A percentile compares a stretch with the other conserved stretches of the same genome.
phyloP scores from a whole-genome alignment of 179 eudicot species.

The Heliamphora pulchella region DNA sequence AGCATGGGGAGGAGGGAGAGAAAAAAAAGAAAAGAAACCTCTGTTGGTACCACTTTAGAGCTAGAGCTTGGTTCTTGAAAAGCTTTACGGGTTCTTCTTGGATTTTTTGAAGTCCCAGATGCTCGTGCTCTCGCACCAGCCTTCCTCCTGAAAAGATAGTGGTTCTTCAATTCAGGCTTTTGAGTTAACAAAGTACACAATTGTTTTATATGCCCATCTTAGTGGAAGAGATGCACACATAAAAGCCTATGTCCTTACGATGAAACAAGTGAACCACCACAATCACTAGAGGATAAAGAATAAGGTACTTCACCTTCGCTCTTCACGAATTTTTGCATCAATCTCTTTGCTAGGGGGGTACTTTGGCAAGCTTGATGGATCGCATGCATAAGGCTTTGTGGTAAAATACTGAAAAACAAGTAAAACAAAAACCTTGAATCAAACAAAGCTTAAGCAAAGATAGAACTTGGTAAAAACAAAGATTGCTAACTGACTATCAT shows the following conservation, averaged over 20 bases:
- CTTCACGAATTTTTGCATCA: slow-evolving; percentile 74
- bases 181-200: background rate
- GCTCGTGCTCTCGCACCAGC: slow-evolving; percentile 24
- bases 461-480: no score
- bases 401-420: slow-evolving; percentile 55
- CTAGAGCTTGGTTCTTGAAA: slow-evolving; percentile 43
- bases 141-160: slow-evolving; percentile 33
- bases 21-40: slow-evolving; percentile 24
- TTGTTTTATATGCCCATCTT: background rate
- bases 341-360: slow-evolving; percentile 87
- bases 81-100: slow-evolving; percentile 33
- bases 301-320: slow-evolving; percentile 34
- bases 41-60: slow-evolving; percentile 44
- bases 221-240: background rate
- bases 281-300: background rate
- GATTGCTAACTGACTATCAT: no score
- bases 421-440: background rate
- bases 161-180: background rate
- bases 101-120: slow-evolving; percentile 38
- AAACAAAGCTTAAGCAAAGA: no score
- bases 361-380: slow-evolving; percentile 70
- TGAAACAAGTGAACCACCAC: background rate
- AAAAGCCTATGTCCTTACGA: background rate
- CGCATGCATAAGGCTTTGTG: slow-evolving; percentile 77
- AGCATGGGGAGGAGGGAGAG: slow-evolving; percentile 15